Evolutionary conservation across 352 stramenopile species (phyloP), one percentile per base, ranked within the genome.

Genomic region (Nothophytophthora sp.): DNA sequence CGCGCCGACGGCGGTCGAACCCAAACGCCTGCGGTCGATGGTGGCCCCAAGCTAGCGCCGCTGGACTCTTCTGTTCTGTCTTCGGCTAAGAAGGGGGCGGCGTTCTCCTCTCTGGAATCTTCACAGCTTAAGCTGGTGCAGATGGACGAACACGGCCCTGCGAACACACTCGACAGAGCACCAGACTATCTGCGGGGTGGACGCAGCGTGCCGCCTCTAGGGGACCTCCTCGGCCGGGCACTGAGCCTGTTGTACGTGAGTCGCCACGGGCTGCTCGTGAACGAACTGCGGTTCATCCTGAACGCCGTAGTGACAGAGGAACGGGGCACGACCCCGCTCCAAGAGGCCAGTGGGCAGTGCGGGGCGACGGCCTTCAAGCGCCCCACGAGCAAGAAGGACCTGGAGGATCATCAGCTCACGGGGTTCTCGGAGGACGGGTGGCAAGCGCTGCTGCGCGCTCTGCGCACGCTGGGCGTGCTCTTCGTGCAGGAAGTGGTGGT

Each of bases 181-280:
- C 53, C 47, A n/a, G 59, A 68, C 28, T 95, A 96, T 51, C 55
- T 96, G 22, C 79, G 57, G 0, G 84, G 82, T 4, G 86, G 84
- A 3, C 45, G 65, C n/a, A 42, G 56, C 32, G 76, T 90, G 13
- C 45, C 55, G 4, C 73, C 75, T 5, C 60, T 98, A 6, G 74
- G 73, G 4, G 57, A 82, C 16, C 47, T 98, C 15, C 58, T 98
- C 1, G 81, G 90, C 3, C 73, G 77, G 57, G 70, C 89, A 15
- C 56, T 98, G 20, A 83, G 80, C 6, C 56, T 98, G 6, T 63
- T 98, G 30, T 97, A 96, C 49, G 87, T 96, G 1, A 86, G 80
- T 33, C 79, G 92, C 5, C 90, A 98, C 39, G 92, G 92, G 3
- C 68, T 98, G 32, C 70, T 94, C 13, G 55, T 92, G 41, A 84